Conservation (phyloP, 129 eudicot genomes). For the Flaveria bidentis region DNA sequence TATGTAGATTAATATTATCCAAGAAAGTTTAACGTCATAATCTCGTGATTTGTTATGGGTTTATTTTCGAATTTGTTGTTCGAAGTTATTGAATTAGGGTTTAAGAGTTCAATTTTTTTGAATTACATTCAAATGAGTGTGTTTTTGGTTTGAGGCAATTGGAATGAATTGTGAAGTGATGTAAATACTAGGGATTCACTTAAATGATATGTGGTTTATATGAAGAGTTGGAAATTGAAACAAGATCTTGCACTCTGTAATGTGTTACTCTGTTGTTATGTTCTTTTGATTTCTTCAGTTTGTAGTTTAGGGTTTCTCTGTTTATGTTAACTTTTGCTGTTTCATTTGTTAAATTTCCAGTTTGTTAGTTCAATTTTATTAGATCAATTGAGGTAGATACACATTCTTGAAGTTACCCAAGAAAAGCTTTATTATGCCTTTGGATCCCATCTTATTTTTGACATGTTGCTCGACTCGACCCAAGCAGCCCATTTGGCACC, state of each 20-base stretch:
- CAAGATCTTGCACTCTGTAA: neutral
- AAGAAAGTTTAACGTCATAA: neutral
- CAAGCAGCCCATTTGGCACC: neutral
- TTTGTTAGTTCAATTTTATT: neutral
- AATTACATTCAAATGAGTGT: neutral
- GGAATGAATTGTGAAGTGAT: too few relatives aligned
- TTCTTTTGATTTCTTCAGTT: too few relatives aligned
- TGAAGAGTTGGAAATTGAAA: neutral
- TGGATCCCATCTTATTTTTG: neutral
- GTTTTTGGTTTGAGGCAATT: neutral
- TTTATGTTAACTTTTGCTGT: neutral
- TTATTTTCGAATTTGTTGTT: neutral
- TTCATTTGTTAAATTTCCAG: neutral
- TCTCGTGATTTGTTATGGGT: neutral
- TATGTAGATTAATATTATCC: conserved; percentile 11
- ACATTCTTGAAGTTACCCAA: neutral
- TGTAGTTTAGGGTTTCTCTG: too few relatives aligned
- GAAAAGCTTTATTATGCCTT: neutral
- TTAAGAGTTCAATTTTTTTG: neutral
- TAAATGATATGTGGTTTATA: neutral
- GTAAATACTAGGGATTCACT: neutral
- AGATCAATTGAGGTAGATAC: neutral
- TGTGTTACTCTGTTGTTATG: too few relatives aligned
- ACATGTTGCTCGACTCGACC: neutral
- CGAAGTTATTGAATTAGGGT: neutral